Conservation (phyloP, 2,329 filamentous ascomycete genomes). For the Penicillium sp. region DNA sequence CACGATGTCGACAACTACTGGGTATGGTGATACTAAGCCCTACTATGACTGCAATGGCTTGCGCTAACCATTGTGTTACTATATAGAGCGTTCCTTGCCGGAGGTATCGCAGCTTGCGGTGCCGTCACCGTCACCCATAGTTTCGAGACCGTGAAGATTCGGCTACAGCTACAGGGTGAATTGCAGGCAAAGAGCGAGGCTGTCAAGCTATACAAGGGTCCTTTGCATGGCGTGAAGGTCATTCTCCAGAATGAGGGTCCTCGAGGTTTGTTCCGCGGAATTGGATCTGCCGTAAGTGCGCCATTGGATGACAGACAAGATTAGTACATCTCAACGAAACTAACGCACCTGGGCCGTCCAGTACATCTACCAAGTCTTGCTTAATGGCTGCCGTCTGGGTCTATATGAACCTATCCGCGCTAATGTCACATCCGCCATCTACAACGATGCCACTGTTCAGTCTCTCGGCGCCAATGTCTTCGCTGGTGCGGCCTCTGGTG, state of each 20-base stretch:
- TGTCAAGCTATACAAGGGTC: constrained; percentile 84
- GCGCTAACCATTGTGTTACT: constrained; percentile 11
- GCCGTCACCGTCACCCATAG: constrained; percentile 97
- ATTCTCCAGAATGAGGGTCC: constrained; percentile 90
- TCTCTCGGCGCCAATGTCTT: constrained; percentile 91
- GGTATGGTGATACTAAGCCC: constrained; percentile 35
- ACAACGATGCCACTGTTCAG: constrained; percentile 73
- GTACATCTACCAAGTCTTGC: constrained; percentile 93
- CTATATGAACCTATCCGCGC: constrained; percentile 96
- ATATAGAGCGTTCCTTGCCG: constrained; percentile 81
- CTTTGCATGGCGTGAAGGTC: constrained; percentile 85
- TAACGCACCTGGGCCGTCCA: neutral
- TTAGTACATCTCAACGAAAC: neutral
- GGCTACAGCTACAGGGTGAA: constrained; percentile 95
- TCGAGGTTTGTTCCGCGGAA: constrained; percentile 79
- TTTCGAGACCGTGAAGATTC: constrained; percentile 98
- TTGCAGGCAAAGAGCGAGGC: constrained; percentile 83
- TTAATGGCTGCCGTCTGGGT: constrained; percentile 93
- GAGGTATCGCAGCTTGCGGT: constrained; percentile 94
- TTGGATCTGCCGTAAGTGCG: constrained; percentile 71
- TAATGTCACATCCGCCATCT: constrained; percentile 67
- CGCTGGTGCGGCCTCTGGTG: constrained; percentile 82
- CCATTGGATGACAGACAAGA: neutral
- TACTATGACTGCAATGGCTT: neutral
- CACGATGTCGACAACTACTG: constrained; percentile 55